Evolutionary conservation across 2,329 filamentous ascomycete species (phyloP).

Genomic region (Aureobasidium sp.): DNA sequence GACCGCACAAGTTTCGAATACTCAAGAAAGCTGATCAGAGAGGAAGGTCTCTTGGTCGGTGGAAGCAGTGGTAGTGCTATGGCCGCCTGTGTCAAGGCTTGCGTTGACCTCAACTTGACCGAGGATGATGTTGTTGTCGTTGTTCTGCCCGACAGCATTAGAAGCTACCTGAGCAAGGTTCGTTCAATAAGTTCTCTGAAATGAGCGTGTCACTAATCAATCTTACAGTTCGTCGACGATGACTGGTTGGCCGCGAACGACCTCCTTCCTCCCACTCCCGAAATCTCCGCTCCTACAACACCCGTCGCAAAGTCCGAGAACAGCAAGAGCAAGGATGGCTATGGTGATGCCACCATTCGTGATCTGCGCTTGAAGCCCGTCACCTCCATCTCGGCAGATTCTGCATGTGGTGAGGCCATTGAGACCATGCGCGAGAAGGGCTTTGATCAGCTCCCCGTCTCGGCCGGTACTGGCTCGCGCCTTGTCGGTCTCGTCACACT

Average conservation of each 20-base stretch:
- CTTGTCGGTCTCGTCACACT: constrained; percentile 95
- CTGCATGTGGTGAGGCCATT: constrained; percentile 85
- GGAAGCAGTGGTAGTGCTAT: constrained; percentile 95
- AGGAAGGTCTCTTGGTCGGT: constrained; percentile 94
- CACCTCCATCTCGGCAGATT: constrained; percentile 79
- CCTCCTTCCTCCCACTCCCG: constrained; percentile 74
- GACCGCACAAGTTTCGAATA: constrained; percentile 92
- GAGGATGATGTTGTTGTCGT: constrained; percentile 93
- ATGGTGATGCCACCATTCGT: constrained; percentile 81
- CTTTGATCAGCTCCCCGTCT: constrained; percentile 96
- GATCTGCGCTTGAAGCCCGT: constrained; percentile 93
- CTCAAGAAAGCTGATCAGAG: constrained; percentile 89
- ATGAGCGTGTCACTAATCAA: neutral
- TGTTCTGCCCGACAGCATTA: constrained; percentile 93
- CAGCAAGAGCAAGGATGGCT: constrained; percentile 67
- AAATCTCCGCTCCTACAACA: constrained; percentile 41
- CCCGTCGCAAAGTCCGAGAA: constrained; percentile 33
- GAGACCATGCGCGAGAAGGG: constrained; percentile 99
- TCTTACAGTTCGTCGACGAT: constrained; percentile 84
- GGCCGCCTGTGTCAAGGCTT: constrained; percentile 80
- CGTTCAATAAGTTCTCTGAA: constrained; percentile 14
- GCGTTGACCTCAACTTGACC: constrained; percentile 78
- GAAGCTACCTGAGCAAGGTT: constrained; percentile 94
- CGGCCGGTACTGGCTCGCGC: constrained; percentile 66
- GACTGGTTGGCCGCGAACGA: constrained; percentile 99